phyloP scores from a whole-genome alignment of 441 rosid species.

The Erysimum cheiri region DNA sequence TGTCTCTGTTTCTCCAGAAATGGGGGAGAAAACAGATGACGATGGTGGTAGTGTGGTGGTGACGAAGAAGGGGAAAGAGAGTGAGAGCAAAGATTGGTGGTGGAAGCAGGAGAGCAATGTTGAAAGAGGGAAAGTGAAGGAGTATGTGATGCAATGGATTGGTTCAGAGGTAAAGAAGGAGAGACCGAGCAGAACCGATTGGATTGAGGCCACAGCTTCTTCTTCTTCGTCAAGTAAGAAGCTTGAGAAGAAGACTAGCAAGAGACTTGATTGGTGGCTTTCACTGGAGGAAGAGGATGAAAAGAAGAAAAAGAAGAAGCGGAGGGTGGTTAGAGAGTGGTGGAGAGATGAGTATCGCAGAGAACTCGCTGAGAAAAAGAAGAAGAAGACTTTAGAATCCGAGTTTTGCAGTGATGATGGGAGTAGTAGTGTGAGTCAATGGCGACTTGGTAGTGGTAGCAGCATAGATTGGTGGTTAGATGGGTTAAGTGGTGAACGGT shows the following conservation, averaged over 20 bases:
- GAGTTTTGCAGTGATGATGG: constrained; percentile 48
- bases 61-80: constrained; percentile 42
- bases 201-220: constrained; percentile 54
- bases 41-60: constrained; percentile 39
- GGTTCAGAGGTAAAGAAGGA: constrained; percentile 83
- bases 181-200: constrained; percentile 64
- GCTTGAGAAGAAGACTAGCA: constrained; percentile 60
- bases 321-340: constrained; percentile 90
- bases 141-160: constrained; percentile 96
- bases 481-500: constrained; percentile 75
- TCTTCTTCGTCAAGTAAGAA: constrained; percentile 40
- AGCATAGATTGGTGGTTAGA: constrained; percentile 88
- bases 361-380: constrained; percentile 72
- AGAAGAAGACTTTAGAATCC: constrained; percentile 48
- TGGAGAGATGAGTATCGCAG: constrained; percentile 97
- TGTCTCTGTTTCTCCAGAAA: constrained; percentile 43
- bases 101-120: constrained; percentile 67
- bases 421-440: constrained; percentile 44
- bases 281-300: constrained; percentile 76
- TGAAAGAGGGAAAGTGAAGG: constrained; percentile 66
- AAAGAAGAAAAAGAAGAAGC: constrained; percentile 52
- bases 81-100: constrained; percentile 63
- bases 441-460: constrained; percentile 52
- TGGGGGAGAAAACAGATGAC: constrained; percentile 40
- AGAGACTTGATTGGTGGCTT: constrained; percentile 90